Evolutionary conservation across 805 yeast genomes (phyloP).

Genomic region (Candida sphagnicola): DNA sequence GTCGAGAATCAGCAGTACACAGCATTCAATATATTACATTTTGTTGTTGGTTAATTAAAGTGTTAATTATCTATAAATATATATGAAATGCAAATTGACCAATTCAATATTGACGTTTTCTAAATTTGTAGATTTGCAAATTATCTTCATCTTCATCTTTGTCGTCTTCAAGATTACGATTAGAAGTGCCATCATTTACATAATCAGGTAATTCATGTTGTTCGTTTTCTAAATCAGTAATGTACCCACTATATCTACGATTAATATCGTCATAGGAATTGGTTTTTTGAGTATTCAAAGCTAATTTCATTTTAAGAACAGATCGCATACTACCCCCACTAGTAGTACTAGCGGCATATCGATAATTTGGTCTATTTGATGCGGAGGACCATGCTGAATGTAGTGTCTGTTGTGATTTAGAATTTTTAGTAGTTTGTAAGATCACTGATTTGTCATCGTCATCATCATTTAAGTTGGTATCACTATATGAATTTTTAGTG

Average conservation of each 20-base stretch:
- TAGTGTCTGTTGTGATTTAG: background rate
- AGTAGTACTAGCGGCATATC: conserved; percentile 1
- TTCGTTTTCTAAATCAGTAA: conserved; percentile 9
- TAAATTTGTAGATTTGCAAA: conserved; percentile 5
- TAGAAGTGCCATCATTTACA: background rate
- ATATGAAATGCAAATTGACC: background rate
- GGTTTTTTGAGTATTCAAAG: background rate
- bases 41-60: no score
- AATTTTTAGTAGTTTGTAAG: background rate
- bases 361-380: background rate
- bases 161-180: conserved; percentile 1
- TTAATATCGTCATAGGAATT: background rate
- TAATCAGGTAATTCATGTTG: background rate
- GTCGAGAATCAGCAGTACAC: no score
- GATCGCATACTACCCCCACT: background rate
- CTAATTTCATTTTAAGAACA: background rate
- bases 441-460: background rate
- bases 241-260: conserved; percentile 11
- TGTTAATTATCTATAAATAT: background rate
- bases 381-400: conserved; percentile 1
- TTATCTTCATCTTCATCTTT: conserved; percentile 7
- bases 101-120: background rate
- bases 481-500: background rate
- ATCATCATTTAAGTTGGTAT: background rate
- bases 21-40: no score